Base-by-base conservation (phyloP, 495 filamentous ascomycete genomes). In the Hyaloscypha bicolor region DNA sequence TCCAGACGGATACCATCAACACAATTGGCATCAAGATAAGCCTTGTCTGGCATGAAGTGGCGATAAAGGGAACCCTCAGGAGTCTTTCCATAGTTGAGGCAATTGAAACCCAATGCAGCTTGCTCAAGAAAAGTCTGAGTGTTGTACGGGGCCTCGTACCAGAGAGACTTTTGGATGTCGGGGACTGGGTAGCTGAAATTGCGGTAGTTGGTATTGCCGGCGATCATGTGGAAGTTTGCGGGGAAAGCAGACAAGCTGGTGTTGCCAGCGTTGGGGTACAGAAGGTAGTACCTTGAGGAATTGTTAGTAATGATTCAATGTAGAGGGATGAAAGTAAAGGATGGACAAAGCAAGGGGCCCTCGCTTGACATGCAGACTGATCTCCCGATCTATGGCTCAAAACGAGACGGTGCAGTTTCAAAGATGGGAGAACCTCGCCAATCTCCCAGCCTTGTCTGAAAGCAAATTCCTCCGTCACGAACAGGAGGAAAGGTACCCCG, bases 91-190 rank as follows among this genome's bases (percentile, higher is more conserved):
- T 96, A 96, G 83, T 97, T 85, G 59, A 98, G 77, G 76, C 94
- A 98, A 80, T 97, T 97, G 83, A 94, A 97, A 3, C 94, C 94
- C 33, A 97, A 64, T 9, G 94, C 93, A 61, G 93, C 90, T 80
- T 95, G 90, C n/a, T 76, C 78, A 29, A 96, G 82, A 35, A 88
- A 86, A 9, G 72, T 69, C 78, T 97, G 92, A 11, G 83, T 84
- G 29, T 64, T 51, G 2, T 79, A 81, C 60, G 90, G 85, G 2
- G 78, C 82, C 11, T 72, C 76, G 48, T 80, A 77, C 91, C 92
- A 96, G 25, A 78, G 66, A 6, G 91, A 92, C 75, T 90, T 90
- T 68, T 85, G 85, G n/a, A 89, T 88, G 70, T 94, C 92, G 14
- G 87, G 85, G 39, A 89, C 80, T 1, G 86, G 85, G 66, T 88